A percentile compares a stretch with the other conserved stretches of the same genome.
phyloP scores from a whole-genome alignment of 495 filamentous ascomycete species.

The Baudoinia panamericana region DNA sequence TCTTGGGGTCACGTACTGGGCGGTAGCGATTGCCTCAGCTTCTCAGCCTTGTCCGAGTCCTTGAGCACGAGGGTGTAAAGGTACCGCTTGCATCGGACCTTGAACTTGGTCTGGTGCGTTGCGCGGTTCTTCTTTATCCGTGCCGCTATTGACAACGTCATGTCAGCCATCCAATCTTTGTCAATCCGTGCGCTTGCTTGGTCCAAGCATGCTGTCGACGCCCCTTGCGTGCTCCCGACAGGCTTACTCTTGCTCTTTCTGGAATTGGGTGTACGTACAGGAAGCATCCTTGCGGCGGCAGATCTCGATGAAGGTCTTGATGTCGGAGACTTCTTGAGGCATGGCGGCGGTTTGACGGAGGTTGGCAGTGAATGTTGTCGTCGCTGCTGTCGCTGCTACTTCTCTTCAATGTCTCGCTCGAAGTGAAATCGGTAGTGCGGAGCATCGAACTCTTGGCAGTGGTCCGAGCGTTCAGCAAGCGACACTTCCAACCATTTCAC shows the following conservation, averaged over 20 bases:
- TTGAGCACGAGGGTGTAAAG: slow-evolving; percentile 96
- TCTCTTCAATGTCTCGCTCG: neutral
- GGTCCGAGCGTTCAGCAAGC: too few species aligned
- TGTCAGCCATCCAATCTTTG: slow-evolving; percentile 6
- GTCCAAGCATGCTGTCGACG: too few species aligned
- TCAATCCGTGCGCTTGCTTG: neutral
- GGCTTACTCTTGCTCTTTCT: neutral
- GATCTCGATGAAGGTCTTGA: slow-evolving; percentile 99
- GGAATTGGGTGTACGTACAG: slow-evolving; percentile 40
- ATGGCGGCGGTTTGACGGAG: slow-evolving; percentile 41
- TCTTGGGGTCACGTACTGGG: slow-evolving; percentile 77
- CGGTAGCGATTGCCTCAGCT: slow-evolving; percentile 97
- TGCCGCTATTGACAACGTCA: slow-evolving; percentile 47
- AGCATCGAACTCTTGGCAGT: slow-evolving; percentile 10
- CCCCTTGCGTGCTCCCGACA: neutral
- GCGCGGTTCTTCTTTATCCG: slow-evolving; percentile 85
- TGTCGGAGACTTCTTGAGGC: slow-evolving; percentile 96
- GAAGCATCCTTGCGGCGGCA: slow-evolving; percentile 96
- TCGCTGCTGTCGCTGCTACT: slow-evolving; percentile 1
- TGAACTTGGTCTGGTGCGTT: slow-evolving; percentile 89
- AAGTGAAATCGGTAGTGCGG: slow-evolving; percentile 6
- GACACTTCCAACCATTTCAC: too few species aligned
- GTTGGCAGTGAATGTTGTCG: neutral
- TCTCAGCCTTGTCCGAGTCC: slow-evolving; percentile 96
- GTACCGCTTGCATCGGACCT: slow-evolving; percentile 91